These are phyloP conservation scores for Prunus kanzakura DNA, from an alignment of 306 rosid genomes.

Conservation along the genomic window DNA sequence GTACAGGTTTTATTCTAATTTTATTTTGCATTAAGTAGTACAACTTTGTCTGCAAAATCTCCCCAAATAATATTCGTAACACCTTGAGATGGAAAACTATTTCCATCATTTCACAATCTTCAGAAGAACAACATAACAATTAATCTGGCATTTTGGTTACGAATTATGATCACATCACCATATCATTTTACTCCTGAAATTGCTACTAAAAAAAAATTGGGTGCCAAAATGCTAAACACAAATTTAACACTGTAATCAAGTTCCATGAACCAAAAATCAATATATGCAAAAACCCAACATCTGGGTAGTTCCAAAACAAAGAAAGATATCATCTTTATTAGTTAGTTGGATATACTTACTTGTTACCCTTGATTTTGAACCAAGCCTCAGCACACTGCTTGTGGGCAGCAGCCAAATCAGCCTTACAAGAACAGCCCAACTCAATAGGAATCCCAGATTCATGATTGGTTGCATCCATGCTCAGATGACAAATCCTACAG, in stretches of 20 bases:
- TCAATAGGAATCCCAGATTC: conserved; percentile 86
- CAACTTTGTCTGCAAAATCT: not conserved
- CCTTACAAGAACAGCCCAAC: conserved; percentile 87
- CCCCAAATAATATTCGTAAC: not conserved
- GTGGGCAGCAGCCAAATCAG: conserved; percentile 93
- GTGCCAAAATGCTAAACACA: not conserved
- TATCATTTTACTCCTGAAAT: not conserved
- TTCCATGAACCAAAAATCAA: not conserved
- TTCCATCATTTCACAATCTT: not conserved
- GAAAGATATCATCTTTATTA: not conserved
- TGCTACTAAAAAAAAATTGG: not conserved
- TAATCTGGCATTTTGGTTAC: not conserved
- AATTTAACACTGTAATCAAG: not conserved
- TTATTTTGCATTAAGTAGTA: not conserved
- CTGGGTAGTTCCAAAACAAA: conserved; percentile 9
- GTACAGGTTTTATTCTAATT: conserved; percentile 3
- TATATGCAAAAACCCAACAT: not conserved
- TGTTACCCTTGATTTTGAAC: conserved; percentile 95
- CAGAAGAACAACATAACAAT: conserved; percentile 6
- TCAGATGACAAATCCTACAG: conserved; percentile 78
- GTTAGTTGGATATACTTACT: conserved; percentile 41
- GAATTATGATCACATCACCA: too few relatives aligned
- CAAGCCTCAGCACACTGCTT: conserved; percentile 95
- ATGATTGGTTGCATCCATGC: conserved; percentile 67
- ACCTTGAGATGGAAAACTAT: not conserved